These are phyloP conservation scores for Oryza punctata DNA, from an alignment of 176 grass and related monocot species.

Conservation along the genomic window DNA sequence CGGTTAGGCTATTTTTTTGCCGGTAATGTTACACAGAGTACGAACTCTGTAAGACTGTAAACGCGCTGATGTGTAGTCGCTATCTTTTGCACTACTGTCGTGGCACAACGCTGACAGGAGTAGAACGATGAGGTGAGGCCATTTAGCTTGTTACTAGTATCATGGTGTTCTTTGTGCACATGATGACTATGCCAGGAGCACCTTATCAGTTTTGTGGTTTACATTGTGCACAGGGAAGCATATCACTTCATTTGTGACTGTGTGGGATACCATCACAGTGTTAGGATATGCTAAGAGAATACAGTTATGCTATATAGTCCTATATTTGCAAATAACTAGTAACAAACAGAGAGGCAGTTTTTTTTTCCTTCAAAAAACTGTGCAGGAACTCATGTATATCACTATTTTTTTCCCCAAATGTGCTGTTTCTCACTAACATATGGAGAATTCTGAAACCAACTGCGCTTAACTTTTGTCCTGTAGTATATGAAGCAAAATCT, in stretches of 20 bases:
- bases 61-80: background rate
- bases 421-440: conserved; percentile 9
- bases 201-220: conserved; percentile 14
- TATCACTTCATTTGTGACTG: background rate
- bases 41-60: conserved; percentile 21
- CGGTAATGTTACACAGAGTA: background rate
- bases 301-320: background rate
- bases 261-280: background rate
- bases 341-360: background rate
- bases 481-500: conserved; percentile 1
- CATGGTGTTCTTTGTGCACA: background rate
- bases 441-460: background rate
- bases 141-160: background rate
- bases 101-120: background rate
- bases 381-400: background rate
- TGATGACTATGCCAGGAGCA: background rate
- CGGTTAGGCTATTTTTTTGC: background rate
- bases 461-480: background rate
- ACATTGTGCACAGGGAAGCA: background rate
- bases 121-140: conserved; percentile 14
- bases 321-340: background rate
- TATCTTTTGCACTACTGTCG: background rate
- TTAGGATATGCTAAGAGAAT: background rate
- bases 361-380: background rate
- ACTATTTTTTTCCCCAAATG: background rate